Base-by-base conservation (phyloP, 345 rosid genomes). In the Camelina neglecta region DNA sequence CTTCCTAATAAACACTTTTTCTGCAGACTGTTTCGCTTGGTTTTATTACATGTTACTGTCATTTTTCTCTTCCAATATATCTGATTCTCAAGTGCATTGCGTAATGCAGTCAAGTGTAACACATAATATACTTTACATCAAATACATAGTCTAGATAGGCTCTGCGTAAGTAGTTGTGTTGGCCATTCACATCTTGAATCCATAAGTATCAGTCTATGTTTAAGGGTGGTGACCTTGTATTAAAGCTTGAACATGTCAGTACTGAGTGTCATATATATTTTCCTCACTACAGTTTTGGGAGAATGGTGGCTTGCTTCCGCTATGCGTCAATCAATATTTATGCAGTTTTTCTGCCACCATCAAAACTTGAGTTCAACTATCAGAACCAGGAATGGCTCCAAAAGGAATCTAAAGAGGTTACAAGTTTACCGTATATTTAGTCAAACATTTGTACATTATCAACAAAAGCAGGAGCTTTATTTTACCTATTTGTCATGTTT, bases 251-350 rank as follows among this genome's bases (percentile, higher is more conserved):
- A 59, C 38, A 21, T 10, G 4, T 56, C 23, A 74, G 36, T 55
- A 76, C 18, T 68, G 80, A 63, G 39, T 79, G 79, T 82, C 38
- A 64, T 79, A 62, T 68, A 48, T 31, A 60, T 67, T 31, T 61
- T 70, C 49, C 55, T 29, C 49, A 31, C 29, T 87, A 85, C 86
- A 95, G 99, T 62, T 92, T 88, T 67, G 99, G 97, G 78, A 82
- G 80, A 80, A 95, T 88, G 97, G 97, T 92, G 77, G 97, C 99
- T 79, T 95, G 99, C 84, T 95, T 95, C 80, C 87, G 93, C 65
- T 95, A 95, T 86, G 99, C 97, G 67, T 82, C 97, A 53, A 95
- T 95, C 75, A 71, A 84, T 78, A 91, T 92, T 78, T 84, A 85
- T 77, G 87, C 97, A 41, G 98, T 95, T 64, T 84, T 74, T 73